These are phyloP conservation scores for Adenanthera pavonina DNA, from an alignment of 306 rosid genomes.

Conservation along the genomic window DNA sequence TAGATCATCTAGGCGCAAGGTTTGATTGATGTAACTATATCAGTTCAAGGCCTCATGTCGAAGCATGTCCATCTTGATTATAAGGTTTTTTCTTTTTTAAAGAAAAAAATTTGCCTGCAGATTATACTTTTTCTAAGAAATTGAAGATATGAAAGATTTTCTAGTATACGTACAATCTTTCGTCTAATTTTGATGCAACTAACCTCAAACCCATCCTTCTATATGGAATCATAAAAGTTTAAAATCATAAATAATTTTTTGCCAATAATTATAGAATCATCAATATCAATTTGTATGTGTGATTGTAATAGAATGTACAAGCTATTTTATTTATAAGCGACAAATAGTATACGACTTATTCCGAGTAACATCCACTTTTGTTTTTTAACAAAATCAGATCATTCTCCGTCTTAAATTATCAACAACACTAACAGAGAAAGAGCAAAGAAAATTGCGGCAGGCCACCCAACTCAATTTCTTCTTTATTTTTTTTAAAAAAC, in stretches of 20 bases:
- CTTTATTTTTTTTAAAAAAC: not conserved
- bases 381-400: not conserved
- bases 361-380: too few relatives aligned
- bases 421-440: not conserved
- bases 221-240: too few relatives aligned
- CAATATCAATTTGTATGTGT: too few relatives aligned
- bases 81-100: not conserved
- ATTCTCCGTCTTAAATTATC: not conserved
- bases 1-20: slow-evolving; percentile 22
- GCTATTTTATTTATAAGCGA: too few relatives aligned
- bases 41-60: slow-evolving; percentile 32
- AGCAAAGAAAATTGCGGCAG: not conserved
- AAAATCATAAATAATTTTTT: too few relatives aligned
- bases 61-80: slow-evolving; percentile 8
- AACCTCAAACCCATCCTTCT: too few relatives aligned
- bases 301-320: too few relatives aligned
- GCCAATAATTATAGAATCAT: too few relatives aligned
- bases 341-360: too few relatives aligned
- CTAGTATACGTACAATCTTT: too few relatives aligned
- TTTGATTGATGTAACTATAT: slow-evolving; percentile 22
- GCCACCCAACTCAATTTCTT: not conserved
- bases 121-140: slow-evolving; percentile 21
- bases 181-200: too few relatives aligned
- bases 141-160: not conserved
- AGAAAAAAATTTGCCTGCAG: not conserved